These are phyloP conservation scores for Aspergillus baeticus DNA, from an alignment of 495 filamentous ascomycete species.

Conservation along the genomic window DNA sequence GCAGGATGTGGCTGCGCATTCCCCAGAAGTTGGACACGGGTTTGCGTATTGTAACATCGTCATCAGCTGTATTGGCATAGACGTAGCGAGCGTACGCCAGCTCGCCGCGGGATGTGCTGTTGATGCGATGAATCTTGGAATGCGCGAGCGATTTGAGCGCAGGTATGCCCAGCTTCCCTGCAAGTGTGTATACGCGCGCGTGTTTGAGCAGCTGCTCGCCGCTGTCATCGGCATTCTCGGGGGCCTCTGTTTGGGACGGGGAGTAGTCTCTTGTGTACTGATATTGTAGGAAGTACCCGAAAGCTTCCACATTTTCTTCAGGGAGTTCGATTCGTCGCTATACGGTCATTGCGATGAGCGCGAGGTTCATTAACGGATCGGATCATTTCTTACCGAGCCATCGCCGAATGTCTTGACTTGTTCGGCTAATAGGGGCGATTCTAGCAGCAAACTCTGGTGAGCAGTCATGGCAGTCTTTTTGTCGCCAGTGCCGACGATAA, in stretches of 20 bases:
- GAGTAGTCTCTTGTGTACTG: conserved; percentile 91
- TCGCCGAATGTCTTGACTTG: conserved; percentile 56
- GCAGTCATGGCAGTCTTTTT: conserved; percentile 64
- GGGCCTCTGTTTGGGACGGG: conserved; percentile 48
- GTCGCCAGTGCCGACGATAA: conserved; percentile 67
- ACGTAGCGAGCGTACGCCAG: conserved; percentile 88
- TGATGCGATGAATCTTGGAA: conserved; percentile 85
- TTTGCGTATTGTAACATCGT: conserved; percentile 72
- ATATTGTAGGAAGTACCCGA: conserved; percentile 86
- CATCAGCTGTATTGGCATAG: conserved; percentile 68
- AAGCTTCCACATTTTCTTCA: conserved; percentile 73
- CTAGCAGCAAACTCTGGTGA: conserved; percentile 72
- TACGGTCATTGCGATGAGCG: neutral
- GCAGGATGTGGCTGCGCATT: conserved; percentile 70
- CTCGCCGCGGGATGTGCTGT: conserved; percentile 81
- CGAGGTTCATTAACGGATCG: neutral
- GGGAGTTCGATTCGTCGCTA: conserved; percentile 66
- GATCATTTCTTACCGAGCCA: conserved; percentile 23
- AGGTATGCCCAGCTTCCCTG: conserved; percentile 72
- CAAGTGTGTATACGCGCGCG: conserved; percentile 84
- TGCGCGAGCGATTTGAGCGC: conserved; percentile 75
- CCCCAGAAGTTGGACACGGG: conserved; percentile 94
- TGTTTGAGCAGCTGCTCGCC: conserved; percentile 81
- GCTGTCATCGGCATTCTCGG: conserved; percentile 65
- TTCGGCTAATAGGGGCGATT: conserved; percentile 73